Conservation (phyloP, 164 flowering plant genomes). For the Buxus sempervirens region DNA sequence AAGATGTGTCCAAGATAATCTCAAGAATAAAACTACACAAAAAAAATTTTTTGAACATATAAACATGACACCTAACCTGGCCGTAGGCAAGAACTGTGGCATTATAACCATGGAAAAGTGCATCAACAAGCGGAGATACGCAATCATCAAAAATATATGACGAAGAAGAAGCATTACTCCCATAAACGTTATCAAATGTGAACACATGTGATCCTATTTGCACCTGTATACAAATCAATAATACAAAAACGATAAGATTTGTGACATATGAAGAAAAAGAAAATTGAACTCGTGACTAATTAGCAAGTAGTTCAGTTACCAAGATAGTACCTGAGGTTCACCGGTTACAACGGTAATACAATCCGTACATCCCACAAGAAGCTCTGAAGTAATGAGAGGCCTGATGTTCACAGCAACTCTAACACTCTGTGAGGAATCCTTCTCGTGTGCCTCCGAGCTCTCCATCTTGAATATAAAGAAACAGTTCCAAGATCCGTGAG, state of each 20-base stretch:
- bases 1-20: neutral
- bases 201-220: conserved; percentile 89
- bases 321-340: conserved; percentile 69
- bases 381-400: conserved; percentile 79
- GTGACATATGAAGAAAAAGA: neutral
- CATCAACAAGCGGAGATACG: conserved; percentile 83
- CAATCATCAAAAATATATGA: conserved; percentile 54
- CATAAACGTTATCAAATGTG: conserved; percentile 82
- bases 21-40: neutral
- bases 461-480: conserved; percentile 34
- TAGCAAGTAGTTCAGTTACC: neutral
- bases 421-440: conserved; percentile 52
- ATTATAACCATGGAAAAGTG: conserved; percentile 83
- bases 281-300: too few relatives aligned
- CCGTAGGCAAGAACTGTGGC: conserved; percentile 98
- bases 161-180: conserved; percentile 44
- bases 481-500: neutral
- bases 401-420: conserved; percentile 86
- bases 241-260: neutral
- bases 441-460: conserved; percentile 28
- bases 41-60: neutral
- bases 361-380: conserved; percentile 74
- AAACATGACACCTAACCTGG: conserved; percentile 73
- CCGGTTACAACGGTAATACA: conserved; percentile 66
- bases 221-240: conserved; percentile 41